phyloP scores from a whole-genome alignment of 805 yeast species.

The Kuraishia capsulata region DNA sequence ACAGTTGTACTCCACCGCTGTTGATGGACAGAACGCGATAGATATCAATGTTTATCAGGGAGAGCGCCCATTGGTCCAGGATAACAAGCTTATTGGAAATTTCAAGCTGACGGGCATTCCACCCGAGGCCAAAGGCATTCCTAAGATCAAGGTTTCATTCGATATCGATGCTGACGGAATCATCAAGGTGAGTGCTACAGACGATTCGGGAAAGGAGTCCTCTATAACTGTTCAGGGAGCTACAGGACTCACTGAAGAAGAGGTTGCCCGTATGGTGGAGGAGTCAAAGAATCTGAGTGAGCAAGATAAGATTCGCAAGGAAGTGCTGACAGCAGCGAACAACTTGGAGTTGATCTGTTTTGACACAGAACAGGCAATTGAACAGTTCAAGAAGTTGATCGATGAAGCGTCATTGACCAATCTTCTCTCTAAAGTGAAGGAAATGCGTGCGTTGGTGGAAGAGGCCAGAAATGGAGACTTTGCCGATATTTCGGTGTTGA shows the following conservation, averaged over 20 bases:
- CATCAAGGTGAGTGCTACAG: slow-evolving; percentile 90
- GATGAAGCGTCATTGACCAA: slow-evolving; percentile 7
- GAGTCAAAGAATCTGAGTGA: slow-evolving; percentile 87
- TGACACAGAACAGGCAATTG: slow-evolving; percentile 24
- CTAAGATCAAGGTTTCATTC: slow-evolving; percentile 85
- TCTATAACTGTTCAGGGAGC: slow-evolving; percentile 96
- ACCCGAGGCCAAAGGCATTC: slow-evolving; percentile 83
- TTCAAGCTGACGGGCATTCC: slow-evolving; percentile 88
- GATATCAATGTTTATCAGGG: slow-evolving; percentile 97
- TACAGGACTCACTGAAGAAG: slow-evolving; percentile 83
- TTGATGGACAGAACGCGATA: slow-evolving; percentile 90
- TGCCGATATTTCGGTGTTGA: slow-evolving; percentile 17
- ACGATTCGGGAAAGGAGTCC: slow-evolving; percentile 88
- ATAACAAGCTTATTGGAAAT: slow-evolving; percentile 92
- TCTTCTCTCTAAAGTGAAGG: slow-evolving; percentile 12
- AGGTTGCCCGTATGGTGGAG: slow-evolving; percentile 84
- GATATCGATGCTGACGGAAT: slow-evolving; percentile 97
- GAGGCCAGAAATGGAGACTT: slow-evolving; percentile 21
- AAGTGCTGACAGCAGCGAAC: slow-evolving; percentile 78
- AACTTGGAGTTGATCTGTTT: slow-evolving; percentile 28
- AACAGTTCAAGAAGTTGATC: slow-evolving; percentile 13
- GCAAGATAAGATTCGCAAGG: slow-evolving; percentile 80
- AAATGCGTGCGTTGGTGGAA: slow-evolving; percentile 17
- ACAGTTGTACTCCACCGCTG: slow-evolving; percentile 90
- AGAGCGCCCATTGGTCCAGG: slow-evolving; percentile 91